Base-by-base conservation (phyloP, 1,284 basidiomycete genomes). In the Anthracocystis walkeri region DNA sequence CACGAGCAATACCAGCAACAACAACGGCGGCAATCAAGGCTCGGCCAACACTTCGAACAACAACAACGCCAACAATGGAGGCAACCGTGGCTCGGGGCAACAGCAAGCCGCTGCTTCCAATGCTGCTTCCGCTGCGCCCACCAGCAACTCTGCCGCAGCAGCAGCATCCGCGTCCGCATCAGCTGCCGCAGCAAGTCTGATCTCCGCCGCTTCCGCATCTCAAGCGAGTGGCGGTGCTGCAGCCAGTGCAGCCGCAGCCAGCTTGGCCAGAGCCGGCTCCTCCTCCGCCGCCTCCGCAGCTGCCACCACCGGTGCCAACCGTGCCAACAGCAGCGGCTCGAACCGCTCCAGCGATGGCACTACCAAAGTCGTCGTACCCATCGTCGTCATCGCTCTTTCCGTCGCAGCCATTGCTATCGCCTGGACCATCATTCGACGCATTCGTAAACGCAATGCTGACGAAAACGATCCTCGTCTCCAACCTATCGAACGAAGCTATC, bases 361-460 rank as follows among this genome's bases (percentile, higher is more conserved):
- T 18, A 68, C 62, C 58, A 78, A 78, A 21, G 65, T 78, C 6
- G 75, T 75, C 7, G 68, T 78, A 2, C 75, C 75, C 6, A 78
- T 78, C 35, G 72, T 75, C 7, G 65, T 77, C 7, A 62, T 78
- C 16, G 62, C 62, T n/a, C 61, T 60, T 1, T 63, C 61, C 6
- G 29, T 78, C 23, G 68, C 66, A 3, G 16, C 68, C 7, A 69
- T 63, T 16, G 75, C 65, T 5, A 45, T 78, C 4, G 64, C 58
- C 7, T 75, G 58, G 65, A 57, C 53, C 16, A 14, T 75, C 21
- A 59, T 62, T 14, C 69, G 69, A n/a, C 53, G 71, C 31, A 31
- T 49, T 40, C 48, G 49, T 18, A 72, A 55, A 33, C 41, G 59
- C 40, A 63, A 58, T 11, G 42, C 40, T 0, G 66, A 73, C 16